Base-by-base conservation (phyloP, 768 basidiomycete genomes). In the Boletus subcaerulescens region DNA sequence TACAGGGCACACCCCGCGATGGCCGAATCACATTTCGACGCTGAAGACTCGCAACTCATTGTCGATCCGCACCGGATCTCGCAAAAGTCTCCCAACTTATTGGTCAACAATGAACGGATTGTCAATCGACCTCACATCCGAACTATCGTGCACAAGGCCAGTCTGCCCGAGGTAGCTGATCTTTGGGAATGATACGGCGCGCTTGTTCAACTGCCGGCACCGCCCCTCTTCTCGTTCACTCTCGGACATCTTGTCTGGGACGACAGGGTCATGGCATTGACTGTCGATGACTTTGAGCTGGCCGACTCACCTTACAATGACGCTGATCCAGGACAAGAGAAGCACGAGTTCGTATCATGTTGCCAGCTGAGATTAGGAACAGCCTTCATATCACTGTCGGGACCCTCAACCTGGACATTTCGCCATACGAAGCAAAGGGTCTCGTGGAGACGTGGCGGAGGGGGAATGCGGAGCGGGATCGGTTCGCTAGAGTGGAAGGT, bases 351-450 rank as follows among this genome's bases (percentile, higher is more conserved):
- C 48, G 56, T 86, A 8, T 68, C 71, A 14, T 50, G 59, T 61
- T 92, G 17, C 73, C 79, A 0, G 66, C 74, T 7, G 76, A 79
- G 13, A 60, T 87, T 14, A 74, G 73, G 51, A 62, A 72, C 8
- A 57, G 80, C 54, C 69, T 95, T 62, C 97, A 98, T 66, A 81
- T 98, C 52, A 98, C 97, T 0, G 85, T 98, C 6, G 97, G 91
- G 8, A 94, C 91, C 15, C 62, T 65, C 46, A 65, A 77, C 40
- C 66, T 68, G 12, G 72, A 72, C 10, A 74, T 94, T 3, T 54
- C 64, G 0, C 77, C 91, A 3, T 80, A 89, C 22, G 92, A 95
- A 72, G 91, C 85, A 17, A 85, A n/a, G n/a, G n/a, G n/a, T n/a
- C n/a, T n/a, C n/a, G n/a, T n/a, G n/a, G n/a, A n/a, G n/a, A n/a